Conservation (phyloP, 176 grass and related monocot genomes). For the Zea luxurians region DNA sequence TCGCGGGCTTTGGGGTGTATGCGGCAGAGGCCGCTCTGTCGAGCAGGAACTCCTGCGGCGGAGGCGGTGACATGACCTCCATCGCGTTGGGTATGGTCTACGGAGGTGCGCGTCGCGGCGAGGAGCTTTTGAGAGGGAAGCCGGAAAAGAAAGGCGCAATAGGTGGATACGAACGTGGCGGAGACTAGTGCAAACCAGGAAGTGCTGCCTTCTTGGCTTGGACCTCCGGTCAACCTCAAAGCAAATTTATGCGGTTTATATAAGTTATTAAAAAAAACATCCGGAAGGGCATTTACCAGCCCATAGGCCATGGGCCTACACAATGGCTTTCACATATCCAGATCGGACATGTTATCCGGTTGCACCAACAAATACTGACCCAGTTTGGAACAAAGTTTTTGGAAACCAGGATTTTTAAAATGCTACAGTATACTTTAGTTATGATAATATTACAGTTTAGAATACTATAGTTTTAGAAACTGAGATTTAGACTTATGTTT, state of each 20-base stretch:
- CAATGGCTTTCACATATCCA: neutral
- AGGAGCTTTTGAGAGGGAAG: slow-evolving; percentile 23
- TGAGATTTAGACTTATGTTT: no score
- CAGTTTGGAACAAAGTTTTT: no score
- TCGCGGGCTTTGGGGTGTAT: slow-evolving; percentile 3
- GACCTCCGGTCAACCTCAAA: no score
- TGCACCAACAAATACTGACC: no score
- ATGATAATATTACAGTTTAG: no score
- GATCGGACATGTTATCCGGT: no score
- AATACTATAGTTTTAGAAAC: no score
- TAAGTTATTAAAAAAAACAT: neutral
- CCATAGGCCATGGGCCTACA: neutral
- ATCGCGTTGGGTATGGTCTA: slow-evolving; percentile 7
- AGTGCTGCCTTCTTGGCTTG: neutral
- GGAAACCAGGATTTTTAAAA: no score
- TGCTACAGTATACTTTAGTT: no score
- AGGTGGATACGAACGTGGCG: slow-evolving; percentile 28
- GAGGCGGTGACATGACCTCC: slow-evolving; percentile 33
- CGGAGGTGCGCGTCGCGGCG: neutral
- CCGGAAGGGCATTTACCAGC: neutral
- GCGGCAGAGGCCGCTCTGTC: neutral
- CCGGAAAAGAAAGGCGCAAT: neutral
- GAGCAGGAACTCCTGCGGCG: slow-evolving; percentile 26
- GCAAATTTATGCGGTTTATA: no score
- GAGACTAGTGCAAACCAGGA: slow-evolving; percentile 18